A percentile compares a stretch with the other conserved stretches of the same genome.
Evolutionary conservation across 176 grass and related monocot genomes (phyloP).

Genomic region (Oryza officinalis): DNA sequence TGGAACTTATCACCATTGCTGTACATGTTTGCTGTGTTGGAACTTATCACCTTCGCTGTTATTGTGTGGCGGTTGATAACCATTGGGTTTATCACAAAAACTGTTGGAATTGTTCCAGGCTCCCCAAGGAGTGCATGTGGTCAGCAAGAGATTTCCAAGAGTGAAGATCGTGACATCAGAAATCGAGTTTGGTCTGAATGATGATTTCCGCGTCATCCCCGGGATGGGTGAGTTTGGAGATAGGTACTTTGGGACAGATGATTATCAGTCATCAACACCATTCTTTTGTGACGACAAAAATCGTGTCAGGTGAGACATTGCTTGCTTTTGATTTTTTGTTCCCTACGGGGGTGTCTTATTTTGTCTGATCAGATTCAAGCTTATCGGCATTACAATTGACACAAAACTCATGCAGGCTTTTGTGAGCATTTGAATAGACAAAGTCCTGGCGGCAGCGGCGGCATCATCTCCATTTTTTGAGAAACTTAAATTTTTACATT

Average conservation of each 20-base stretch:
- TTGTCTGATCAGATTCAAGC: neutral
- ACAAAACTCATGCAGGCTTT: slow-evolving; percentile 43
- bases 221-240: slow-evolving; percentile 84
- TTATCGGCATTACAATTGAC: neutral
- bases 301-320: slow-evolving; percentile 48
- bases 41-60: neutral
- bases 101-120: slow-evolving; percentile 45
- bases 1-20: neutral
- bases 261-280: slow-evolving; percentile 59
- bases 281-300: slow-evolving; percentile 55
- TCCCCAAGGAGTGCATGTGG: slow-evolving; percentile 83
- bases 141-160: slow-evolving; percentile 95
- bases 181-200: slow-evolving; percentile 87
- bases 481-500: slow-evolving; percentile 27
- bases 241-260: slow-evolving; percentile 73
- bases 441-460: slow-evolving; percentile 20
- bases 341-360: neutral
- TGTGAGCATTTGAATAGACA: slow-evolving; percentile 45
- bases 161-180: slow-evolving; percentile 96
- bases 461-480: slow-evolving; percentile 39
- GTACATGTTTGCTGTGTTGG: too few species aligned
- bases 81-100: neutral
- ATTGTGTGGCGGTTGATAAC: neutral
- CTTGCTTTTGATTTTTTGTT: neutral
- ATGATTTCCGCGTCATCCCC: slow-evolving; percentile 72